A percentile compares a stretch with the other conserved stretches of the same genome.
phyloP scores from a whole-genome alignment of 2,329 filamentous ascomycete genomes.

The Lomentospora prolificans region DNA sequence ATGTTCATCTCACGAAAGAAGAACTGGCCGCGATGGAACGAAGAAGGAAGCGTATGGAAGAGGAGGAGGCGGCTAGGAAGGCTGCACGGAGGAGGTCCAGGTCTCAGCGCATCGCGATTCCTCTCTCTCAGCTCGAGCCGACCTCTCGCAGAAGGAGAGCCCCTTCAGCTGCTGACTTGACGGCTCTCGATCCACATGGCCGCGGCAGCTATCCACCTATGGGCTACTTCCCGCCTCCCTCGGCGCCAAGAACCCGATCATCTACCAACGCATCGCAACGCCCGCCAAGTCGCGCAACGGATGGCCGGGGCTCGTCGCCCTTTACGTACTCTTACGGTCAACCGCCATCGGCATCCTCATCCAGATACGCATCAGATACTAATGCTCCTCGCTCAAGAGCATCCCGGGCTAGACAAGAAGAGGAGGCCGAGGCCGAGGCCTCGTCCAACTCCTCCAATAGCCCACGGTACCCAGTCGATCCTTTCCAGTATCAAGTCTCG shows the following conservation, averaged over 20 bases:
- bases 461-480: constrained; percentile 25
- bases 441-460: constrained; percentile 19
- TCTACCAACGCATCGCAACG: constrained; percentile 30
- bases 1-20: constrained; percentile 69
- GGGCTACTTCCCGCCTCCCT: constrained; percentile 41
- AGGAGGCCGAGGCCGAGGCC: constrained; percentile 24
- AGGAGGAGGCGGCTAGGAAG: constrained; percentile 28
- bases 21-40: constrained; percentile 75
- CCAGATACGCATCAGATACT: constrained; percentile 37
- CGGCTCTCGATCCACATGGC: constrained; percentile 21
- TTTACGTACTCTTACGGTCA: constrained; percentile 36
- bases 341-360: constrained; percentile 17
- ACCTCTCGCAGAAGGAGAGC: constrained; percentile 16
- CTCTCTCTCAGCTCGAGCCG: constrained; percentile 40
- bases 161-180: constrained; percentile 26
- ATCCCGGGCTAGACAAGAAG: constrained; percentile 20
- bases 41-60: constrained; percentile 48
- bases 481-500: constrained; percentile 43
- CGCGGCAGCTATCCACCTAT: constrained; percentile 32
- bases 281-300: constrained; percentile 21
- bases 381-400: constrained; percentile 21
- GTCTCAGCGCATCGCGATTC: constrained; percentile 40
- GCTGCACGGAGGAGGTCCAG: constrained; percentile 21
- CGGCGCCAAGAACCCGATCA: constrained; percentile 29
- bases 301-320: constrained; percentile 29